These are phyloP conservation scores for Fistulifera pelliculosa DNA, from an alignment of 108 stramenopile species.

Conservation along the genomic window DNA sequence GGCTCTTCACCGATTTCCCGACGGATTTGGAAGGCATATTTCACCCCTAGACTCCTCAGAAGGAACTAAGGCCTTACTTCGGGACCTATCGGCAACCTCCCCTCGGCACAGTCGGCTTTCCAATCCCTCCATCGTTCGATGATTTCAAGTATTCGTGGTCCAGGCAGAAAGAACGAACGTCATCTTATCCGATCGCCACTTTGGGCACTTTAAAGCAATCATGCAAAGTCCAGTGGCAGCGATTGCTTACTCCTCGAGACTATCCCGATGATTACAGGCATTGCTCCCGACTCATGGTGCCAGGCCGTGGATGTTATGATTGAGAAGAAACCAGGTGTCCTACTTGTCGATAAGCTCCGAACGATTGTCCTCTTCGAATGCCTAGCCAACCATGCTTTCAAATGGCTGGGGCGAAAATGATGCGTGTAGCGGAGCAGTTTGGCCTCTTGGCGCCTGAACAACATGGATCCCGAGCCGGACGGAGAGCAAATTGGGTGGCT, in stretches of 20 bases:
- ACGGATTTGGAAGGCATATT: too few species aligned
- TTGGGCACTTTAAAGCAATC: conserved; percentile 4
- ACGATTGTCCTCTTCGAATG: conserved; percentile 8
- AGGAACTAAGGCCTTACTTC: too few species aligned
- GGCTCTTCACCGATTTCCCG: neutral
- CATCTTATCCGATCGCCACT: neutral
- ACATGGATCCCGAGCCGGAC: neutral
- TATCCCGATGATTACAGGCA: conserved; percentile 5
- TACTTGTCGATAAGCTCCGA: neutral
- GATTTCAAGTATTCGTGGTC: too few species aligned
- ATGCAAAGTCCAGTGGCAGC: neutral
- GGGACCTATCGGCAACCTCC: too few species aligned
- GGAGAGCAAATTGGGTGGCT: neutral
- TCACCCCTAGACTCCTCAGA: too few species aligned
- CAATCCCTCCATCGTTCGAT: too few species aligned
- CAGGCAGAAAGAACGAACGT: neutral
- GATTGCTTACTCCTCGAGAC: neutral
- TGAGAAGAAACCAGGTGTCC: conserved; percentile 6
- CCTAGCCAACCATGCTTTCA: conserved; percentile 7
- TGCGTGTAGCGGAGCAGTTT: neutral
- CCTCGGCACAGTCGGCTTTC: too few species aligned
- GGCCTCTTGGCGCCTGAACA: conserved; percentile 5
- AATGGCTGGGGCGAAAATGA: conserved; percentile 3
- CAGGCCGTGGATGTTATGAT: conserved; percentile 7
- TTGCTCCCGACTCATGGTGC: neutral